Evolutionary conservation across 495 filamentous ascomycete species (phyloP), one percentile per base, ranked within the genome.

Genomic region (Thermochaetoides thermophila): DNA sequence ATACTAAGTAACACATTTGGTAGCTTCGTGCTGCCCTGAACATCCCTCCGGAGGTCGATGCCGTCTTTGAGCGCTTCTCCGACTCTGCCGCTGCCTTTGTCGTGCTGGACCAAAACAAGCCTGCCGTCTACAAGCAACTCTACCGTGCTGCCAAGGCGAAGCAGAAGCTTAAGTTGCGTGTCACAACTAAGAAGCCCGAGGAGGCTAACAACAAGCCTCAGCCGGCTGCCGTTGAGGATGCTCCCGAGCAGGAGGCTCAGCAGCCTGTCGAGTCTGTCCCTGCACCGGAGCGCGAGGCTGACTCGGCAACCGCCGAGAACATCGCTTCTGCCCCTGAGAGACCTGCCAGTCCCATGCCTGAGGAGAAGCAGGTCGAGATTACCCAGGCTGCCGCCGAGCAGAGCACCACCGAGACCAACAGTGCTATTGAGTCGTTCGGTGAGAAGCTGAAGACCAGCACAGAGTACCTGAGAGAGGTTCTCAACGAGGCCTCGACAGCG

Each of bases 101-200:
- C 40, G 64, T 64, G 7, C 74, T 99, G 26, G 81, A 96, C 56
- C 64, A 71, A 30, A 61, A 64, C 49, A 92, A 95, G 43, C 55
- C 66, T 1, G 65, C 78, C 16, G 81, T 93, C 34, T 96, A 93
- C 71, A 99, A 95, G 62, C 86, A 94, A 56, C 76, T 99, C 24
- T 84, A 84, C 53, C 81, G 89, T 43, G 89, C 89, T 49, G 89
- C 91, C 39, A 99, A 95, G 60, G 89, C 89, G 12, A 99, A 99
- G 69, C 74, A 85, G 35, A 99, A 95, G 76, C 76, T 99, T 39
- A 83, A 86, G 49, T 73, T 99, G 31, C 78, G 76, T 42, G 83
- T 78, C 29, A 85, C 72, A 12, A 52, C 63, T 22, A 51, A 45
- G 37, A 14, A 38, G 10, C 33, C 33, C 5, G 16, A 24, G 19